These are phyloP conservation scores for Colletotrichum higginsianum DNA, from an alignment of 2,329 filamentous ascomycete genomes.

Conservation along the genomic window DNA sequence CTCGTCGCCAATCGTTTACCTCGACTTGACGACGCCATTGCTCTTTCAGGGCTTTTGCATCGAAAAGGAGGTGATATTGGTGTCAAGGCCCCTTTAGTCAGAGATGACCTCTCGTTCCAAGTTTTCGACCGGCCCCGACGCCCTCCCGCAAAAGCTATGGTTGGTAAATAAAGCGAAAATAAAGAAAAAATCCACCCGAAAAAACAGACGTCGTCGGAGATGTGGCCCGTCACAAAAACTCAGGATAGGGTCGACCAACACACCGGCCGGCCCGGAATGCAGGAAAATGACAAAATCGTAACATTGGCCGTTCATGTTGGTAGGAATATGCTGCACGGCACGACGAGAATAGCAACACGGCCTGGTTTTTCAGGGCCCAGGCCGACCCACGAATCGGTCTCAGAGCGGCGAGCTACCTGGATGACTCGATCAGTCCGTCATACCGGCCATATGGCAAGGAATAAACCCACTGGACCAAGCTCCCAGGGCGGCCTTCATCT, in stretches of 20 bases:
- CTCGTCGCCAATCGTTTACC: slow-evolving; percentile 33
- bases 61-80: slow-evolving; percentile 23
- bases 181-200: not conserved
- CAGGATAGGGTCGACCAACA: slow-evolving; percentile 14
- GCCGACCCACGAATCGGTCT: slow-evolving; percentile 26
- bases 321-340: slow-evolving; percentile 26
- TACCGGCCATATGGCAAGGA: not conserved
- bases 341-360: slow-evolving; percentile 40
- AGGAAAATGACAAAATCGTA: slow-evolving; percentile 6
- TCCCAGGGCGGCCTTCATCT: not conserved
- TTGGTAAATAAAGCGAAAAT: not conserved
- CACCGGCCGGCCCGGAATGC: slow-evolving; percentile 6
- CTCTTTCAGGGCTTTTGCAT: slow-evolving; percentile 21
- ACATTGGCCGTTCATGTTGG: slow-evolving; percentile 14
- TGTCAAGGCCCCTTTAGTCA: slow-evolving; percentile 24
- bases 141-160: slow-evolving; percentile 5
- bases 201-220: not conserved
- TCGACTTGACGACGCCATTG: slow-evolving; percentile 27
- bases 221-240: slow-evolving; percentile 10
- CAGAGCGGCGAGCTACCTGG: slow-evolving; percentile 9
- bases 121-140: slow-evolving; percentile 8
- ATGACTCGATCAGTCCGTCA: slow-evolving; percentile 18
- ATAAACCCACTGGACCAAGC: slow-evolving; percentile 7
- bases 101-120: slow-evolving; percentile 28
- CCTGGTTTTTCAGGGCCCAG: slow-evolving; percentile 21